Evolutionary conservation across 345 rosid species (phyloP).

Genomic region (Mercurialis annua): DNA sequence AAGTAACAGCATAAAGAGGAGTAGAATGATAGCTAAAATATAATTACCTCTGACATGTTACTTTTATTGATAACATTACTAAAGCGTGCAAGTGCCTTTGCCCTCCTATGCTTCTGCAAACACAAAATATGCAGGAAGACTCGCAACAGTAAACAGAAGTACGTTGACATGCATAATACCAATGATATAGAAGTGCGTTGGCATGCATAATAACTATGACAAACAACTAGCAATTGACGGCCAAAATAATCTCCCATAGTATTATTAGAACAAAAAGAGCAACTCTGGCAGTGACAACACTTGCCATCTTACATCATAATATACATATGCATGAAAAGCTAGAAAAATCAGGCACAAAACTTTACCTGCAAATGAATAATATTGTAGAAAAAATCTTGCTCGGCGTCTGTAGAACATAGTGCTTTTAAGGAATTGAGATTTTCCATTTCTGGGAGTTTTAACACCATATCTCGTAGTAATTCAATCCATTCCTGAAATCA

Average conservation of each 20-base stretch:
- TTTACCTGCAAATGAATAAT: constrained; percentile 75
- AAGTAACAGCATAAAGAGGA: neutral
- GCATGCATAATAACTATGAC: neutral
- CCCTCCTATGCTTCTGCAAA: constrained; percentile 75
- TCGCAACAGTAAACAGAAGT: neutral
- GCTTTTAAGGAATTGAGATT: constrained; percentile 54
- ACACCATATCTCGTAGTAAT: constrained; percentile 68
- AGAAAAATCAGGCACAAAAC: constrained; percentile 7
- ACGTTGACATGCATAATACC: neutral
- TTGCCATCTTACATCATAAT: neutral
- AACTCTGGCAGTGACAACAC: too few species aligned
- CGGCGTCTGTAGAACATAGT: constrained; percentile 76
- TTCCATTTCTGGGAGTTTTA: constrained; percentile 65
- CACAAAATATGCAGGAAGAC: neutral
- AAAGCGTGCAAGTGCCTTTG: constrained; percentile 67
- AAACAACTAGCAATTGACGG: neutral
- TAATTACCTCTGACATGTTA: constrained; percentile 53
- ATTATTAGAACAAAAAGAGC: neutral
- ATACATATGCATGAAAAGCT: neutral
- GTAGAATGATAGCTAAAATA: neutral
- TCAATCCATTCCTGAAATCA: constrained; percentile 83
- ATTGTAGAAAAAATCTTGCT: constrained; percentile 78
- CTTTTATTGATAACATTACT: constrained; percentile 41
- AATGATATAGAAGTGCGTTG: neutral
- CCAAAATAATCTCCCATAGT: constrained; percentile 1